Percentiles rank a stretch among this genome's conserved stretches.
These are phyloP conservation scores for Cotoneaster glaucophyllus DNA, from an alignment of 306 rosid genomes.

Conservation along the genomic window DNA sequence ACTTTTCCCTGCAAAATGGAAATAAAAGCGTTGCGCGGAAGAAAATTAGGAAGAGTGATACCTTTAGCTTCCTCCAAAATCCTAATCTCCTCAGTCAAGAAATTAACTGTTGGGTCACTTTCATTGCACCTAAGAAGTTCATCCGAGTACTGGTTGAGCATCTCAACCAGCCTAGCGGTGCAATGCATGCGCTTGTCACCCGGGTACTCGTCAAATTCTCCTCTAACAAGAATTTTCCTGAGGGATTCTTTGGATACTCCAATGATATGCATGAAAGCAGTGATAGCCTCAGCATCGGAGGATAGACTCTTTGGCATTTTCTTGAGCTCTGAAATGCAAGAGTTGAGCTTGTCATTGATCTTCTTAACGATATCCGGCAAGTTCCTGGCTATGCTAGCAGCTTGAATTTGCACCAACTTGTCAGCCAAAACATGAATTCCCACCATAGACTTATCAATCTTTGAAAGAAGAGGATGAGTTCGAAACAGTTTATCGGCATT, in stretches of 20 bases:
- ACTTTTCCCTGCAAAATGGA: neutral
- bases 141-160: neutral
- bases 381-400: neutral
- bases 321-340: neutral
- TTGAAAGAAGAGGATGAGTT: neutral
- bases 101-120: slow-evolving; percentile 6
- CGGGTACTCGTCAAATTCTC: slow-evolving; percentile 37
- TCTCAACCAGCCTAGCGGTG: slow-evolving; percentile 32
- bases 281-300: neutral
- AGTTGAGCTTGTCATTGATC: neutral
- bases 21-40: neutral
- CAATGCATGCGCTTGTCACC: slow-evolving; percentile 25
- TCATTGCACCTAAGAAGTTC: neutral
- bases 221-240: slow-evolving; percentile 16
- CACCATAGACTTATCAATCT: neutral
- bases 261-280: neutral
- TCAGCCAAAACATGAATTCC: neutral
- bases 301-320: neutral
- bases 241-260: neutral
- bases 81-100: slow-evolving; percentile 24
- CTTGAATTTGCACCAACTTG: neutral
- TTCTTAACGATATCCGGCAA: neutral
- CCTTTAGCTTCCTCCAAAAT: neutral
- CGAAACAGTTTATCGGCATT: neutral
- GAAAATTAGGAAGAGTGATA: neutral